phyloP scores from a whole-genome alignment of 495 filamentous ascomycete genomes.

The Aspergillus affinis region DNA sequence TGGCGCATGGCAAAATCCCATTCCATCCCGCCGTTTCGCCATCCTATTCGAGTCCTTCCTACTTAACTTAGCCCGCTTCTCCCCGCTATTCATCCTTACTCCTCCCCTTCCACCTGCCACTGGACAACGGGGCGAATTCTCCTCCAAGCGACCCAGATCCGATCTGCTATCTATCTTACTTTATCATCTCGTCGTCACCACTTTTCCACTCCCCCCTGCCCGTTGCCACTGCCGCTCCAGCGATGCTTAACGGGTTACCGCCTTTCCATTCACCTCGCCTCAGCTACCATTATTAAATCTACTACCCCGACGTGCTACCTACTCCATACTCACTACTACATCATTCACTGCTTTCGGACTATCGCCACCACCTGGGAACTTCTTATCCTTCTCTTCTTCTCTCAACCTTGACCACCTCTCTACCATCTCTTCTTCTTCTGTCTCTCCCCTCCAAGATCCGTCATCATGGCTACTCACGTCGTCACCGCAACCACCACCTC shows the following conservation, averaged over 20 bases:
- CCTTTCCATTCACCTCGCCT: slow-evolving; percentile 1
- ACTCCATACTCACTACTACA: not conserved
- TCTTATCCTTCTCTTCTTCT: not conserved
- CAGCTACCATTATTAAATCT: not conserved
- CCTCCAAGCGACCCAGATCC: not conserved
- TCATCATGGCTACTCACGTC: slow-evolving; percentile 41
- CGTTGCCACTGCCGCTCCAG: slow-evolving; percentile 2
- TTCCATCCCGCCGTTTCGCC: slow-evolving; percentile 9
- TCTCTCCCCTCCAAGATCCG: not conserved
- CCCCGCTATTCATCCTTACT: slow-evolving; percentile 6
- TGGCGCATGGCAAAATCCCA: slow-evolving; percentile 19
- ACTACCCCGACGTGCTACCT: not conserved
- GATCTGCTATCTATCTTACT: not conserved
- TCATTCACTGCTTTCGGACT: not conserved
- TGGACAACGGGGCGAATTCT: not conserved
- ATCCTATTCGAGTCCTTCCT: slow-evolving; percentile 3
- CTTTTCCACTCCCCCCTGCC: not conserved
- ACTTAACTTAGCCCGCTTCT: not conserved
- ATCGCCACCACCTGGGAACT: not conserved
- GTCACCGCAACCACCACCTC: slow-evolving; percentile 29
- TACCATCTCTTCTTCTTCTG: not conserved
- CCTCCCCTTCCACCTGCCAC: slow-evolving; percentile 1
- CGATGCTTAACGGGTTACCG: not conserved
- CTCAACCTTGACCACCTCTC: not conserved
- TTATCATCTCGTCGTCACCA: not conserved